Percentiles rank a stretch among this genome's conserved stretches.
Conservation (phyloP, 192 early-diverging fungal genomes). For the Endogone sp. region DNA sequence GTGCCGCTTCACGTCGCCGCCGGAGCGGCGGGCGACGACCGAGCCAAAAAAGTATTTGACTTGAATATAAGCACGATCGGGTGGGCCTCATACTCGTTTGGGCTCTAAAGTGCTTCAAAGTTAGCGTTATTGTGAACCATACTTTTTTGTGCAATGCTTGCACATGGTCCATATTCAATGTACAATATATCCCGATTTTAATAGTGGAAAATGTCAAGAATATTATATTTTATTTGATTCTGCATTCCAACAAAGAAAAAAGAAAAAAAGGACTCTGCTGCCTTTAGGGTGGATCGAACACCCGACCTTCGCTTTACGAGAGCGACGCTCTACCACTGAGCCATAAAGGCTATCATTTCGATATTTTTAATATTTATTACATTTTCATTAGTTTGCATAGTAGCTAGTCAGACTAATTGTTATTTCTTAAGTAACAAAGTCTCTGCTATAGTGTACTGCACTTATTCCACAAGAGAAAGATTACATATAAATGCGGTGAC, state of each 20-base stretch:
- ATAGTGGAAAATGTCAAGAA: too few relatives aligned
- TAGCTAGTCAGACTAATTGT: too few relatives aligned
- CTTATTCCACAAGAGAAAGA: too few relatives aligned
- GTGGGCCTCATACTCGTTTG: conserved; percentile 17
- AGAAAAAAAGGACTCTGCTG: conserved; percentile 3
- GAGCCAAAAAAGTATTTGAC: conserved; percentile 32
- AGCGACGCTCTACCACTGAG: conserved; percentile 43
- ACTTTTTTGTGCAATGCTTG: neutral
- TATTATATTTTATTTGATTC: too few relatives aligned
- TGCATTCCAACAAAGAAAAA: neutral
- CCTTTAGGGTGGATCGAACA: conserved; percentile 40
- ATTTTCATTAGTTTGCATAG: too few relatives aligned
- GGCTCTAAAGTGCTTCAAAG: neutral
- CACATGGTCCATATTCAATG: neutral
- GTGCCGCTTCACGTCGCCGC: conserved; percentile 63
- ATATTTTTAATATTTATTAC: too few relatives aligned
- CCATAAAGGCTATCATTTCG: conserved; percentile 26
- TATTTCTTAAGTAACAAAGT: too few relatives aligned
- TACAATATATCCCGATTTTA: too few relatives aligned
- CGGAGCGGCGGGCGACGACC: conserved; percentile 51
- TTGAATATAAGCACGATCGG: conserved; percentile 24
- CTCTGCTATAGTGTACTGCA: too few relatives aligned
- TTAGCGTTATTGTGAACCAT: too few relatives aligned
- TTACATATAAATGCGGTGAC: too few relatives aligned
- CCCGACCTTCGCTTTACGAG: conserved; percentile 45